These are phyloP conservation scores for Datura wrightii DNA, from an alignment of 257 asterid species.

Conservation along the genomic window DNA sequence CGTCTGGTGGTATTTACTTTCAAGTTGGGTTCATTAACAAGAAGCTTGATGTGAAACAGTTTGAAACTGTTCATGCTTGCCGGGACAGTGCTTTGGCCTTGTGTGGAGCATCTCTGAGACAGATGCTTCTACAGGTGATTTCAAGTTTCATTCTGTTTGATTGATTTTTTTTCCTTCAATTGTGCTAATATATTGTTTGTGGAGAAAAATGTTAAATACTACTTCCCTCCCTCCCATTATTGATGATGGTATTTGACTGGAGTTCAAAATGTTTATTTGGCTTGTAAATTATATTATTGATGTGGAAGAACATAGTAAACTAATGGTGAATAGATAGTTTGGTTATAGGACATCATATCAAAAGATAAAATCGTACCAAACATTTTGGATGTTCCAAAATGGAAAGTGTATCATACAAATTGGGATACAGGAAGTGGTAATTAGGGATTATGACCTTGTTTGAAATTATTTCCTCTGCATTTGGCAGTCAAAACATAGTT, in stretches of 20 bases:
- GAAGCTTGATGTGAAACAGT: conserved; percentile 80
- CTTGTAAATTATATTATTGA: not conserved
- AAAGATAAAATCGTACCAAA: not conserved
- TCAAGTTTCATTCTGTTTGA: not conserved
- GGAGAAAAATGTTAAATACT: not conserved
- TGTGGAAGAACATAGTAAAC: not conserved
- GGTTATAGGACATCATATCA: not conserved
- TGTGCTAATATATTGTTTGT: not conserved
- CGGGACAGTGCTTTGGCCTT: conserved; percentile 52
- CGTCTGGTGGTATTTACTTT: conserved; percentile 76
- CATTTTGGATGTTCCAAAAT: not conserved
- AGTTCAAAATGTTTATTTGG: not conserved
- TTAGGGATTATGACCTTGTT: not conserved
- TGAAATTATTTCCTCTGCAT: not conserved
- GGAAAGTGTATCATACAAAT: not conserved
- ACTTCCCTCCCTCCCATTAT: not conserved
- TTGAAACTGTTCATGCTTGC: conserved; percentile 74
- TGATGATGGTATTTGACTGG: not conserved
- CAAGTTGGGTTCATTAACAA: conserved; percentile 91
- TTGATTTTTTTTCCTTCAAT: not conserved
- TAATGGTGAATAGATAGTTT: not conserved
- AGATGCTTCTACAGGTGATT: conserved; percentile 56
- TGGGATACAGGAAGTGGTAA: not conserved
- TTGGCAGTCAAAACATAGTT: not conserved
- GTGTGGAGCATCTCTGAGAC: conserved; percentile 44